phyloP scores from a whole-genome alignment of 2,329 filamentous ascomycete genomes.

The Fusarium sp. region DNA sequence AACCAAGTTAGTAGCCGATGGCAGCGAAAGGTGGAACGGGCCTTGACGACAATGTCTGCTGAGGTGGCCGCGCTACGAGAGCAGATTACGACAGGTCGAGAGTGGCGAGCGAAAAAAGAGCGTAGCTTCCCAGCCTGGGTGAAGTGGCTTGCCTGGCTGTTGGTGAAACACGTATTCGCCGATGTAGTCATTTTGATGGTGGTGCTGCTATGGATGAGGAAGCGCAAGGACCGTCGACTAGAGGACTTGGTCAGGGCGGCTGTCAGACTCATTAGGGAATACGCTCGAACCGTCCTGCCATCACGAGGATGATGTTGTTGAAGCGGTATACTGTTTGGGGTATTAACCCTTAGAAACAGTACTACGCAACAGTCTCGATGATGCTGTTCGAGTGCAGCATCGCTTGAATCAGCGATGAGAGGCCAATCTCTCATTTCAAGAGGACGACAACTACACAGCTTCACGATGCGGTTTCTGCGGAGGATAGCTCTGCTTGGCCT shows the following conservation, averaged over 20 bases:
- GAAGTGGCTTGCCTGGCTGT: constrained; percentile 74
- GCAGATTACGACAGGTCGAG: constrained; percentile 81
- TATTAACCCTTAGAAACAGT: background rate
- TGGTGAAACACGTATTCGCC: constrained; percentile 77
- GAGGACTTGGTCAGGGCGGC: constrained; percentile 79
- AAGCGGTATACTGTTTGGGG: background rate
- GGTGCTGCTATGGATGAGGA: constrained; percentile 77
- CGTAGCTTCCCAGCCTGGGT: constrained; percentile 76
- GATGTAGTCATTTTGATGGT: constrained; percentile 75
- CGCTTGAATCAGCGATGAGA: background rate
- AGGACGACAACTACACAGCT: background rate
- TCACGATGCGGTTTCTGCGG: background rate
- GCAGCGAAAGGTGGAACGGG: constrained; percentile 84
- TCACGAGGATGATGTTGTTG: constrained; percentile 57
- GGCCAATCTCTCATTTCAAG: background rate
- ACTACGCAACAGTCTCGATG: background rate
- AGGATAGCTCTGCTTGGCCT: background rate
- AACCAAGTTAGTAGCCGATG: constrained; percentile 66
- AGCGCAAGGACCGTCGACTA: constrained; percentile 74
- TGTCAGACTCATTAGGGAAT: constrained; percentile 67
- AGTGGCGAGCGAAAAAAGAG: constrained; percentile 74
- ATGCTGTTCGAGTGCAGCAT: background rate
- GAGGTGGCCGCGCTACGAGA: constrained; percentile 93
- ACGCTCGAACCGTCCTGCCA: constrained; percentile 68
- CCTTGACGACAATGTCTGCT: constrained; percentile 87